phyloP scores from a whole-genome alignment of 306 rosid species.

The Quercus alba region DNA sequence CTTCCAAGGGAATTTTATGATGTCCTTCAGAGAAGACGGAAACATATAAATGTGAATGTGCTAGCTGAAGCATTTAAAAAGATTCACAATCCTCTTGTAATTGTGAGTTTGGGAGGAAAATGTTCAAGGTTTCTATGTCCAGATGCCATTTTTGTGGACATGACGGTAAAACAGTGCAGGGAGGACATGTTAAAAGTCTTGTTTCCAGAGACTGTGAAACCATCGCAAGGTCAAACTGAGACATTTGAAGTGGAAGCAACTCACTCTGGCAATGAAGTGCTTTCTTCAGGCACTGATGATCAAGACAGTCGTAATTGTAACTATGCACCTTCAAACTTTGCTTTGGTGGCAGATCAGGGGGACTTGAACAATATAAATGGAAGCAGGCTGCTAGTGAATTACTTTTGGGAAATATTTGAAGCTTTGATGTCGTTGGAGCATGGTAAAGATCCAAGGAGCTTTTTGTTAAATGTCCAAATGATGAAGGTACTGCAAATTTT shows the following conservation, averaged over 20 bases:
- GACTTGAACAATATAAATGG: neutral
- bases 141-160: constrained; percentile 42
- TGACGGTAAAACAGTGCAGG: constrained; percentile 10
- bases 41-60: constrained; percentile 8
- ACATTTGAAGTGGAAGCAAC: neutral
- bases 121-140: constrained; percentile 9
- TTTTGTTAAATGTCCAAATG: neutral
- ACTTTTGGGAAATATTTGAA: constrained; percentile 23
- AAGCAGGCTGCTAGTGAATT: neutral
- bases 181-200: constrained; percentile 20
- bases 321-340: constrained; percentile 1
- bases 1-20: constrained; percentile 40
- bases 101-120: constrained; percentile 27
- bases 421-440: neutral
- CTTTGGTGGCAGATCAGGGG: too few relatives aligned
- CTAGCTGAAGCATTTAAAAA: constrained; percentile 44
- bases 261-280: neutral
- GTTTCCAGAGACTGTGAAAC: constrained; percentile 26
- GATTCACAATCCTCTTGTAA: constrained; percentile 48
- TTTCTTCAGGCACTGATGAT: constrained; percentile 4
- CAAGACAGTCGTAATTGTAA: neutral
- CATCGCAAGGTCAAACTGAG: neutral
- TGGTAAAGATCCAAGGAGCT: neutral
- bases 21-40: constrained; percentile 23
- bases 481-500: constrained; percentile 19